A percentile compares a stretch with the other conserved stretches of the same genome.
These are phyloP conservation scores for Aspergillus glaucus DNA, from an alignment of 2,329 filamentous ascomycete species.

Conservation along the genomic window DNA sequence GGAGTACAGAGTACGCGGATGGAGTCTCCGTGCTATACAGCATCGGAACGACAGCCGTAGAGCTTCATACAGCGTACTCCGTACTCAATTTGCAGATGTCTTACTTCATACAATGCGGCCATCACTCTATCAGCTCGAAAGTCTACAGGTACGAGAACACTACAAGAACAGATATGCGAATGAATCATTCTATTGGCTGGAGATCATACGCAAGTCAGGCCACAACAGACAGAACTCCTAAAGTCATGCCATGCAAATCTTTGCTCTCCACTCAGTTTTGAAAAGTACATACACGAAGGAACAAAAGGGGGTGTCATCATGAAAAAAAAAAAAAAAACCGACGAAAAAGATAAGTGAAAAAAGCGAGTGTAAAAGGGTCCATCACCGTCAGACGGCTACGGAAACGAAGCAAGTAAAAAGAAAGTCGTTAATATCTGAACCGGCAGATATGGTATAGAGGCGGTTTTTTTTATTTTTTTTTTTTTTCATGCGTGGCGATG, in stretches of 20 bases:
- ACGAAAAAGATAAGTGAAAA: conserved; percentile 1
- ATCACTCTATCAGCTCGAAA: too few relatives aligned
- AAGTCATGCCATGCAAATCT: not conserved
- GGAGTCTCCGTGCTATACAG: too few relatives aligned
- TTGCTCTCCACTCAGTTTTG: not conserved
- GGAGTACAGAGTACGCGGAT: too few relatives aligned
- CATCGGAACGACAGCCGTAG: too few relatives aligned
- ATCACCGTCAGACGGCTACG: not conserved
- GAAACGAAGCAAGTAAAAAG: conserved; percentile 7
- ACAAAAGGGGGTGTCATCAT: conserved; percentile 3
- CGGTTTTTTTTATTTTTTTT: not conserved
- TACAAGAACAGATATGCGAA: not conserved
- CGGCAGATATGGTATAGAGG: conserved; percentile 10
- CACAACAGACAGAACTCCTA: conserved; percentile 1
- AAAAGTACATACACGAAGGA: conserved; percentile 10
- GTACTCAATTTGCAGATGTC: too few relatives aligned
- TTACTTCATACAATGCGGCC: too few relatives aligned
- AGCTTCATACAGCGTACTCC: too few relatives aligned
- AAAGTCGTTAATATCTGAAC: conserved; percentile 7
- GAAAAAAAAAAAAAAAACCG: not conserved
- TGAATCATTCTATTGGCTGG: not conserved
- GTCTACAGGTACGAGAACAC: not conserved
- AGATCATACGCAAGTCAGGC: not conserved
- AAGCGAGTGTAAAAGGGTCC: conserved; percentile 9
- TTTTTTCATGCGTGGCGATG: conserved; percentile 17